phyloP scores from a whole-genome alignment of 148 eudicot genomes.

The Linanthus parryae region DNA sequence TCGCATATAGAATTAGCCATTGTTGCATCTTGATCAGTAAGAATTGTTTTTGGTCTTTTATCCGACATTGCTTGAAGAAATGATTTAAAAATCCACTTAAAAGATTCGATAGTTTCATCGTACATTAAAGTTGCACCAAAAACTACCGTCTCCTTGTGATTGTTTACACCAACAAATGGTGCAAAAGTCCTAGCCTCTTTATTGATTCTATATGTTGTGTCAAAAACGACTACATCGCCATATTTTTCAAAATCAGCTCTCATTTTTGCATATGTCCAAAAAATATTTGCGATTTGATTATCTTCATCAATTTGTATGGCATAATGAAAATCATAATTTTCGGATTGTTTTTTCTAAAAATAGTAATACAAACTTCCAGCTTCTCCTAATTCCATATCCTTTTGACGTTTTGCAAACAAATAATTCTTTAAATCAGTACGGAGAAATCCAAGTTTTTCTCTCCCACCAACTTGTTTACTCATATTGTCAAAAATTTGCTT shows the following conservation, averaged over 20 bases:
- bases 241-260: slow-evolving; percentile 13
- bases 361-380: slow-evolving; percentile 15
- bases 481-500: slow-evolving; percentile 8
- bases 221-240: slow-evolving; percentile 19
- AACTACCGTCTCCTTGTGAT: slow-evolving; percentile 16
- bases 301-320: slow-evolving; percentile 19
- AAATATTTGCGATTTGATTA: slow-evolving; percentile 16
- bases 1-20: slow-evolving; percentile 12
- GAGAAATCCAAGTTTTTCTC: slow-evolving; percentile 4
- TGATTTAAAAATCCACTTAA: slow-evolving; percentile 19
- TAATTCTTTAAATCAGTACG: slow-evolving; percentile 1
- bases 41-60: slow-evolving; percentile 17
- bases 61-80: slow-evolving; percentile 12
- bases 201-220: slow-evolving; percentile 12
- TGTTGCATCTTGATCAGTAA: slow-evolving; percentile 19
- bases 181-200: slow-evolving; percentile 8
- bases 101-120: slow-evolving; percentile 17
- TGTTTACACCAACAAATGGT: slow-evolving; percentile 19
- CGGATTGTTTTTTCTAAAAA: slow-evolving; percentile 19
- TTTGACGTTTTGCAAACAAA: slow-evolving; percentile 8
- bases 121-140: slow-evolving; percentile 22
- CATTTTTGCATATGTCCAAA: slow-evolving; percentile 23
- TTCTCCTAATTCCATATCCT: slow-evolving; percentile 16
- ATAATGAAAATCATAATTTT: slow-evolving; percentile 13
- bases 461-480: slow-evolving; percentile 8